Evolutionary conservation across 805 yeast genomes (phyloP).

Genomic region (Metschnikowia borealis): DNA sequence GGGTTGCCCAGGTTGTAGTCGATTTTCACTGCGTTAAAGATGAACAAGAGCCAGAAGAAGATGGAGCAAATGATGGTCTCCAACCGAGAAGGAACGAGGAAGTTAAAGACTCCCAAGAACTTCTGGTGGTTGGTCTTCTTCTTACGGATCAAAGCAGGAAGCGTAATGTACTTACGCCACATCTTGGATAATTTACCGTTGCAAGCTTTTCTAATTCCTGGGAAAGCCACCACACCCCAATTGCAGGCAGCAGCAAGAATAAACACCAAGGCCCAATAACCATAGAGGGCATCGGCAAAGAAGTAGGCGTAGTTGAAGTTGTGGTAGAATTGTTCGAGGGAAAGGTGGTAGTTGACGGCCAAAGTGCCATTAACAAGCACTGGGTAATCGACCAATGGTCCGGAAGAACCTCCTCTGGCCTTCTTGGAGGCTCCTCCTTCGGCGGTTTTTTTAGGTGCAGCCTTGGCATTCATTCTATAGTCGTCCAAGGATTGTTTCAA

Average conservation of each 20-base stretch:
- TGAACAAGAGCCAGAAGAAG: constrained; percentile 15
- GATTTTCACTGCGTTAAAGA: constrained; percentile 17
- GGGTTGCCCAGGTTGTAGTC: constrained; percentile 31
- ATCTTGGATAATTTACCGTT: constrained; percentile 28
- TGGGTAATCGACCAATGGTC: constrained; percentile 8
- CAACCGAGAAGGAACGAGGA: constrained; percentile 24
- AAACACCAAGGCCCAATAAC: constrained; percentile 14
- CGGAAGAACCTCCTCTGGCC: neutral
- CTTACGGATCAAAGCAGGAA: constrained; percentile 36
- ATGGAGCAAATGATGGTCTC: constrained; percentile 23
- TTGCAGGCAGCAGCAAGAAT: constrained; percentile 12
- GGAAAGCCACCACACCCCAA: constrained; percentile 15
- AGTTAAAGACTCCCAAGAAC: constrained; percentile 21
- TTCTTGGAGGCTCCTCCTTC: neutral
- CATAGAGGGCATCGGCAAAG: constrained; percentile 10
- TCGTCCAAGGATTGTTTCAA: neutral
- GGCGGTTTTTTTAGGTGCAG: neutral
- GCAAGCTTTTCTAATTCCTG: constrained; percentile 8
- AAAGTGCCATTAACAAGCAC: constrained; percentile 6
- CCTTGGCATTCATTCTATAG: neutral
- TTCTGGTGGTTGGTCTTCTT: constrained; percentile 26
- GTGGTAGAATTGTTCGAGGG: constrained; percentile 5
- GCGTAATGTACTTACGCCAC: constrained; percentile 32
- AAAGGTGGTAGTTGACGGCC: constrained; percentile 2
- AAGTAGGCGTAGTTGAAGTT: constrained; percentile 14